Conservation (phyloP, 345 rosid genomes). For the Excoecaria cochinchinensis region DNA sequence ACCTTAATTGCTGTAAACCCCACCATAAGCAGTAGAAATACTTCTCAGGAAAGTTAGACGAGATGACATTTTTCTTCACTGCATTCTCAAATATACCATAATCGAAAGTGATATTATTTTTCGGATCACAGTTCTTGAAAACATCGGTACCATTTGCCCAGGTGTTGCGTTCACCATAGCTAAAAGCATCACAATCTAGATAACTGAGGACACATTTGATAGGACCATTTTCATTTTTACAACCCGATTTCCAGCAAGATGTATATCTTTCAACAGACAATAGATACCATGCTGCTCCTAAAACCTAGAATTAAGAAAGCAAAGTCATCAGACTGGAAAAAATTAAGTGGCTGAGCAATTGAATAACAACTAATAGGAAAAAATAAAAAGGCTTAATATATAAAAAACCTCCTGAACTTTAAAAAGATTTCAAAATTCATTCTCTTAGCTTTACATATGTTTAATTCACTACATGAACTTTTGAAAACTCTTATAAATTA, state of each 20-base stretch:
- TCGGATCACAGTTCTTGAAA: conserved; percentile 60
- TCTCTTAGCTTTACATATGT: too few species aligned
- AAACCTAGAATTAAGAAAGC: conserved; percentile 45
- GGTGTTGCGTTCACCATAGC: conserved; percentile 18
- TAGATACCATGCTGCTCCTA: conserved; percentile 89
- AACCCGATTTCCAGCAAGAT: conserved; percentile 70
- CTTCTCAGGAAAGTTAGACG: conserved; percentile 57
- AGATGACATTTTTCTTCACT: conserved; percentile 55
- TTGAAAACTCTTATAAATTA: too few species aligned
- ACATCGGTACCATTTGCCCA: conserved; percentile 67
- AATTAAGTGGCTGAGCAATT: neutral
- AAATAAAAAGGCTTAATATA: conserved; percentile 1
- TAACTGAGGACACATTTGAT: conserved; percentile 41
- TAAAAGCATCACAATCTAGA: conserved; percentile 58
- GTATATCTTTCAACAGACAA: conserved; percentile 75
- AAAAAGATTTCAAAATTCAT: too few species aligned
- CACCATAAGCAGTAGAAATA: conserved; percentile 92
- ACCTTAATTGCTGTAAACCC: conserved; percentile 94
- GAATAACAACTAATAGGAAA: neutral
- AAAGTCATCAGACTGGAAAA: neutral
- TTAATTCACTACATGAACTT: too few species aligned
- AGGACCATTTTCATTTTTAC: conserved; percentile 48
- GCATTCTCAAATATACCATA: conserved; percentile 76
- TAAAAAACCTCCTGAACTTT: too few species aligned
- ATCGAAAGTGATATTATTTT: conserved; percentile 37